Base-by-base conservation (phyloP, 139 green algal species). In the Pleodorina starrii region DNA sequence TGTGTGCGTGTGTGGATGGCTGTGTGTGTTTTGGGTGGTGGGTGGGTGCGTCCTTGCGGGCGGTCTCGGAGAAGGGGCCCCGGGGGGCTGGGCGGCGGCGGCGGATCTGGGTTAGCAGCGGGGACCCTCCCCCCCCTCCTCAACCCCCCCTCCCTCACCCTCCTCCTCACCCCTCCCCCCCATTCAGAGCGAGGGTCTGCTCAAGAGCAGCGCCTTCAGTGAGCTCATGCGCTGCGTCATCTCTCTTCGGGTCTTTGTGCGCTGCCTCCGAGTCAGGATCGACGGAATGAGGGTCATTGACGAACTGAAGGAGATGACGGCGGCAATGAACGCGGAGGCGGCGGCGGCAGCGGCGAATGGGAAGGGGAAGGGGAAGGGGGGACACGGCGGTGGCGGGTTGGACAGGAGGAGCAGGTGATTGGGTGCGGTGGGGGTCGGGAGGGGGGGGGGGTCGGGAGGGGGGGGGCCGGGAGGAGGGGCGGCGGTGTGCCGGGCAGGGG, bases 161-260 rank as follows among this genome's bases (percentile, higher is more conserved):
- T n/a, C n/a, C n/a, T n/a, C n/a, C n/a, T n/a, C n/a, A n/a, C n/a
- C n/a, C n/a, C n/a, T n/a, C n/a, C 54, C 54, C 51, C 14, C 3
- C 46, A 5, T 19, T 3, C 81, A 86, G 76, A 82, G 16, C n/a
- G 75, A 86, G 76, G 86, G 85, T 40, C 54, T 90, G 57, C 85
- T 90, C 17, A 78, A 69, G 46, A 90, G 32, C 35, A 72, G 36
- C 36, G 60, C 81, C 60, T 90, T 90, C 46, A 74, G 68, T 17
- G 86, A 86, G 35, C 16, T 86, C 17, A 73, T 90, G 59, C 59
- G 46, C 7, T 86, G 9, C 21, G 86, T 86, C n/a, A 90, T 90
- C 32, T 36, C 86, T 10, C 75, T 90, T 16, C 78, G 78, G 21
- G 43, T 90, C 29, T 90, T 90, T n/a, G 86, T 90, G 60, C 59